Evolutionary conservation across 148 eudicot genomes (phyloP).

Genomic region (Fagopyrum esculentum): DNA sequence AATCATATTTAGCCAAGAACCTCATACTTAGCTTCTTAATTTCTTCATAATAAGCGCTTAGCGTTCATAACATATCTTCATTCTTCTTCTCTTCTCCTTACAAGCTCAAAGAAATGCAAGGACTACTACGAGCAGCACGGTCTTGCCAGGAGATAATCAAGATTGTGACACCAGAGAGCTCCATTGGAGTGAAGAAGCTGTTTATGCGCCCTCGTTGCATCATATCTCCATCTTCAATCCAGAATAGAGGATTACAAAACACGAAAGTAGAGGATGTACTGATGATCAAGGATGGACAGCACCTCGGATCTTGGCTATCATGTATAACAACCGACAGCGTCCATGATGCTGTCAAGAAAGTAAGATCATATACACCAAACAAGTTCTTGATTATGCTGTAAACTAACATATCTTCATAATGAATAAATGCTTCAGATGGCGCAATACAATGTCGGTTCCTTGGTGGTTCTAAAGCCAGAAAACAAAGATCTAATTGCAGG

Average conservation of each 20-base stretch:
- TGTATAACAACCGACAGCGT: slow-evolving; percentile 58
- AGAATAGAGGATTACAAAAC: slow-evolving; percentile 54
- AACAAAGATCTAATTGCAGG: slow-evolving; percentile 61
- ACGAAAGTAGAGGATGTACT: slow-evolving; percentile 65
- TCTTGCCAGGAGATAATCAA: slow-evolving; percentile 45
- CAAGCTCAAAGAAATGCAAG: slow-evolving; percentile 39
- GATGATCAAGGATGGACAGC: slow-evolving; percentile 59
- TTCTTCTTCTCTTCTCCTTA: not conserved
- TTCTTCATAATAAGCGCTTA: not conserved
- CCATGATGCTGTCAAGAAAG: slow-evolving; percentile 71
- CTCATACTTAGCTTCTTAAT: not conserved
- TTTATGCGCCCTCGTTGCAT: slow-evolving; percentile 29
- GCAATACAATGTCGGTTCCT: slow-evolving; percentile 66
- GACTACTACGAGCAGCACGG: slow-evolving; percentile 32
- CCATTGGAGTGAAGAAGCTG: slow-evolving; percentile 21
- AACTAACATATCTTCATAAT: not conserved
- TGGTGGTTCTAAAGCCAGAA: slow-evolving; percentile 85
- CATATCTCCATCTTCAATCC: slow-evolving; percentile 28
- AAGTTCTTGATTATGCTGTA: not conserved
- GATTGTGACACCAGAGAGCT: slow-evolving; percentile 26
- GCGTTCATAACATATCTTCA: not conserved
- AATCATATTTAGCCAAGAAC: not conserved
- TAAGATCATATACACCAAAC: slow-evolving; percentile 13
- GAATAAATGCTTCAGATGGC: slow-evolving; percentile 55
- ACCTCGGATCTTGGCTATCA: slow-evolving; percentile 73